phyloP scores from a whole-genome alignment of 768 basidiomycete genomes.

The Tricholomella constricta region DNA sequence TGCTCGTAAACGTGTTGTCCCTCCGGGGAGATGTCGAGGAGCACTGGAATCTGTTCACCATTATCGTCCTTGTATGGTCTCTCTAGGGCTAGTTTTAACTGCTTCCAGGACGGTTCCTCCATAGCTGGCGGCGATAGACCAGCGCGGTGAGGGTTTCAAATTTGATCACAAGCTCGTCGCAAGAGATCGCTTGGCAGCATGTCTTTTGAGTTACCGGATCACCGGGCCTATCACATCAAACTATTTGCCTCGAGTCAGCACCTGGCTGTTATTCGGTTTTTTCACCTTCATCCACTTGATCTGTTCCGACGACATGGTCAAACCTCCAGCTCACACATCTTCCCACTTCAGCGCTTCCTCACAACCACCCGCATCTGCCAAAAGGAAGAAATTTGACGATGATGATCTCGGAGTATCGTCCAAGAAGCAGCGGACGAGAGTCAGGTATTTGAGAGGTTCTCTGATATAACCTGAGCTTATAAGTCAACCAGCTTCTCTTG shows the following conservation, averaged over 20 bases:
- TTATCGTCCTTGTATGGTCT: conserved; percentile 80
- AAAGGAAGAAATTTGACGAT: conserved; percentile 68
- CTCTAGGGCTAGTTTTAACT: conserved; percentile 70
- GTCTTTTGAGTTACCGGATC: conserved; percentile 16
- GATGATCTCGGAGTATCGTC: conserved; percentile 47
- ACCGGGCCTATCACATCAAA: conserved; percentile 20
- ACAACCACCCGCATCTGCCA: conserved; percentile 36
- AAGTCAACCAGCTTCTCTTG: conserved; percentile 66
- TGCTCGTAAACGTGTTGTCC: conserved; percentile 72
- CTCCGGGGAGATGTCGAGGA: conserved; percentile 71
- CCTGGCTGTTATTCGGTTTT: conserved; percentile 4
- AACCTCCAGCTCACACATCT: conserved; percentile 30
- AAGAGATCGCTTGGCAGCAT: too few species aligned
- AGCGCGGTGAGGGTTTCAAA: background rate
- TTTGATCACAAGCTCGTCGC: conserved; percentile 2
- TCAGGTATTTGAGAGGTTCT: conserved; percentile 54
- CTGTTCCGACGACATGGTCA: conserved; percentile 44
- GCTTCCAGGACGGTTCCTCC: conserved; percentile 52
- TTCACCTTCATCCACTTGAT: background rate
- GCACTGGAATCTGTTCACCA: conserved; percentile 58
- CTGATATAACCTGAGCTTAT: conserved; percentile 10
- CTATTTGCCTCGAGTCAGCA: conserved; percentile 17
- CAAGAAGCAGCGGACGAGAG: conserved; percentile 76
- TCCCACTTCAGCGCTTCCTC: conserved; percentile 18
- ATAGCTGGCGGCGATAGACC: background rate